Conservation (phyloP, 345 rosid genomes). For the Lenwebbia sp. region DNA sequence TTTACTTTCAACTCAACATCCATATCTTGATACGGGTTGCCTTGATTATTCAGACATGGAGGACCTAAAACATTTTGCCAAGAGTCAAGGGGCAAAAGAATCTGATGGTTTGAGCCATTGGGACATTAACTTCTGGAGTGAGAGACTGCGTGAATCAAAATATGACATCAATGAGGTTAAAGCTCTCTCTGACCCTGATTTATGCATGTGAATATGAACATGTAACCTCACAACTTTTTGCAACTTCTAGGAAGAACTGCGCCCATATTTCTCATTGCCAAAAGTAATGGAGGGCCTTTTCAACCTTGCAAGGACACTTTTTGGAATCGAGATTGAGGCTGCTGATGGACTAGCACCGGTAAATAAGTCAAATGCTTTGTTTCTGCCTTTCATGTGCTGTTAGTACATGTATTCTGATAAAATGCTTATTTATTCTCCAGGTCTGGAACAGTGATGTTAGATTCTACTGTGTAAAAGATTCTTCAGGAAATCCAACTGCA, state of each 20-base stretch:
- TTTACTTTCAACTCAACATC: not conserved
- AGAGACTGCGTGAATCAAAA: slow-evolving; percentile 93
- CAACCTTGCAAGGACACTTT: slow-evolving; percentile 56
- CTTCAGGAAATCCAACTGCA: slow-evolving; percentile 67
- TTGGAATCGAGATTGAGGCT: slow-evolving; percentile 63
- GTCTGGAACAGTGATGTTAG: slow-evolving; percentile 84
- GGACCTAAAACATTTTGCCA: slow-evolving; percentile 63
- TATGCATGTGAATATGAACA: not conserved
- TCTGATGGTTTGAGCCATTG: slow-evolving; percentile 63
- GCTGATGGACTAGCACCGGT: slow-evolving; percentile 97
- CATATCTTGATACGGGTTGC: not conserved
- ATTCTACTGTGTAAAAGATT: slow-evolving; percentile 76
- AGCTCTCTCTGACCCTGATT: not conserved
- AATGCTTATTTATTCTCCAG: slow-evolving; percentile 23
- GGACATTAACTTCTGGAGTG: slow-evolving; percentile 88
- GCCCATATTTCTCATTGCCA: slow-evolving; percentile 84
- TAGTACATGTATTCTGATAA: not conserved
- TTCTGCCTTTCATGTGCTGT: not conserved
- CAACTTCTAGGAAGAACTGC: slow-evolving; percentile 60
- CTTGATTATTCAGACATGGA: slow-evolving; percentile 48
- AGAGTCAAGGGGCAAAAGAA: slow-evolving; percentile 68
- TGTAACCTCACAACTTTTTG: not conserved
- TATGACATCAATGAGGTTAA: slow-evolving; percentile 82
- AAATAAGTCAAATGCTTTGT: slow-evolving; percentile 9
- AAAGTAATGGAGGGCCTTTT: slow-evolving; percentile 86